A percentile compares a stretch with the other conserved stretches of the same genome.
Evolutionary conservation across 192 early-diverging fungal genomes (phyloP).

Genomic region (Tieghemiomyces parasiticus): DNA sequence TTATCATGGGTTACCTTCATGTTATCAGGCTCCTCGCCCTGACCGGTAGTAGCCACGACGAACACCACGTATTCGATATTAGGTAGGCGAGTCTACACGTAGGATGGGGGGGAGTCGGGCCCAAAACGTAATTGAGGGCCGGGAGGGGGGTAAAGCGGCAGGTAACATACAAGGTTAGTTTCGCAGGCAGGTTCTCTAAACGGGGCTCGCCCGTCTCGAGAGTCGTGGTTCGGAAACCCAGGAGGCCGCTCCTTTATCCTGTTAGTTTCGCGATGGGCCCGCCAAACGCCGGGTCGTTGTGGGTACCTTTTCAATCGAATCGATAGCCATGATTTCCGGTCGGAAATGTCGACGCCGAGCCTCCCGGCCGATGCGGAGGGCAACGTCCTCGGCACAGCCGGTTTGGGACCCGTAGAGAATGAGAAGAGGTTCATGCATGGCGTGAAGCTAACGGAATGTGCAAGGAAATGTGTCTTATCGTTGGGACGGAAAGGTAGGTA

Average conservation of each 20-base stretch:
- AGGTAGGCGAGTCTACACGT: neutral
- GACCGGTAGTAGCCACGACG: constrained; percentile 85
- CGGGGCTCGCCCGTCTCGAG: too few relatives aligned
- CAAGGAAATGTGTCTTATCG: neutral
- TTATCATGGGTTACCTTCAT: too few relatives aligned
- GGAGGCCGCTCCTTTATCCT: too few relatives aligned
- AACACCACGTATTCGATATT: constrained; percentile 34
- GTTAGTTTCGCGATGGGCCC: too few relatives aligned
- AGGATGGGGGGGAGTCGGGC: too few relatives aligned
- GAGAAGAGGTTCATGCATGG: constrained; percentile 25
- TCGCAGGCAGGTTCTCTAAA: too few relatives aligned
- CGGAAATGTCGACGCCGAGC: constrained; percentile 59
- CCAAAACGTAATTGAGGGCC: too few relatives aligned
- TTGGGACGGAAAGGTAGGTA: neutral
- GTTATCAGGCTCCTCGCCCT: constrained; percentile 81
- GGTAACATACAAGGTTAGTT: too few relatives aligned
- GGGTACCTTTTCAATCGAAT: constrained; percentile 49
- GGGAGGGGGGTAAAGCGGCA: too few relatives aligned
- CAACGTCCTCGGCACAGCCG: constrained; percentile 82
- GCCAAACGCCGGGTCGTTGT: too few relatives aligned
- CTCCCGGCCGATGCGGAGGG: constrained; percentile 66
- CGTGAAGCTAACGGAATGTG: neutral
- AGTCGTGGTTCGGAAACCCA: too few relatives aligned
- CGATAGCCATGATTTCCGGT: constrained; percentile 50
- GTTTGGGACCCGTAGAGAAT: constrained; percentile 89